Evolutionary conservation across 2,329 filamentous ascomycete genomes (phyloP).

Genomic region (Trichoderma semiorbis): DNA sequence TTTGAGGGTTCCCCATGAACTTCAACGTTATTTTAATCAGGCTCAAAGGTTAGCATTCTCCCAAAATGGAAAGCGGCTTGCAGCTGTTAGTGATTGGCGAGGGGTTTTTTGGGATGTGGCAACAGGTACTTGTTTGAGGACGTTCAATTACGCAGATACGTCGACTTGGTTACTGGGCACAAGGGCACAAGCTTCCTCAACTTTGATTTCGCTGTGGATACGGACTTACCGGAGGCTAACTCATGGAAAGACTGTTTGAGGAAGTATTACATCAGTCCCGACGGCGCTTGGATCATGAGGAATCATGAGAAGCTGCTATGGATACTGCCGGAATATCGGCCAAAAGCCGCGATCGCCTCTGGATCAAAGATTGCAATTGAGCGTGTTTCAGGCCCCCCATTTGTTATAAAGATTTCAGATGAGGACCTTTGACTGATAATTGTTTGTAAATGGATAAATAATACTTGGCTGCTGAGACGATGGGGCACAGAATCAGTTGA

Average conservation of each 20-base stretch:
- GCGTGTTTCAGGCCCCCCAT: background rate
- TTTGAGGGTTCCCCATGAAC: accelerated
- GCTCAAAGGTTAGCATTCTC: background rate
- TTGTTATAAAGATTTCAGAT: background rate
- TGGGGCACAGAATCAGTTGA: background rate
- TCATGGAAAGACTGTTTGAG: background rate
- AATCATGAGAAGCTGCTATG: background rate
- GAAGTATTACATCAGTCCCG: background rate
- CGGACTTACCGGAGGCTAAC: background rate
- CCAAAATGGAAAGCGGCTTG: background rate
- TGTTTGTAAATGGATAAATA: background rate
- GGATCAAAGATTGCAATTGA: background rate
- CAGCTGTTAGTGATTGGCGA: accelerated
- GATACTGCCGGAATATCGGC: background rate
- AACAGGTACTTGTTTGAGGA: background rate
- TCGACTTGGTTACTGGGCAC: too few relatives aligned
- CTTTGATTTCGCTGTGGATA: background rate
- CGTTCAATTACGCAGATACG: background rate
- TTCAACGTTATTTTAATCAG: accelerated
- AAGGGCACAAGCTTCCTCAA: background rate
- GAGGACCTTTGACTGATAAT: background rate
- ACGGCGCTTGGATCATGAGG: background rate
- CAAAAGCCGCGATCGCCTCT: accelerated
- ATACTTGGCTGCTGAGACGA: background rate
- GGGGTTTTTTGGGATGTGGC: background rate